phyloP scores from a whole-genome alignment of 2,329 filamentous ascomycete genomes.

The Diaporthe nobilis region DNA sequence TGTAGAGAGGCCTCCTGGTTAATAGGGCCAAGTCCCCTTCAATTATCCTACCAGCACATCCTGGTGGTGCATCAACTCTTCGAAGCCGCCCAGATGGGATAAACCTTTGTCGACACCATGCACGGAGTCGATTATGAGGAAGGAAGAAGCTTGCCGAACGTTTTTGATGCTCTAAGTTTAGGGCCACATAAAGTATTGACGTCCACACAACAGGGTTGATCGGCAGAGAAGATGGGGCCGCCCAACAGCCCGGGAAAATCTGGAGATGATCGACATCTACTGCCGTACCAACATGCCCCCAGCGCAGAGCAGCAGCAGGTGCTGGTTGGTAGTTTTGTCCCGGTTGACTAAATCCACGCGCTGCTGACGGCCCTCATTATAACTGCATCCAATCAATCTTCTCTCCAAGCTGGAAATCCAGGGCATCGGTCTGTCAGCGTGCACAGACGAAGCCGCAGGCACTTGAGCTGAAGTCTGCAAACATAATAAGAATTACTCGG shows the following conservation, averaged over 20 bases:
- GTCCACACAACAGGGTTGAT: conserved; percentile 8
- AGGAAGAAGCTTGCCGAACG: conserved; percentile 3
- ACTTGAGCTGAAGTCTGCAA: not conserved
- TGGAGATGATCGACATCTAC: conserved; percentile 28
- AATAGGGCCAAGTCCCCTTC: not conserved
- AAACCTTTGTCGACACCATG: conserved; percentile 7
- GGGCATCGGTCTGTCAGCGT: not conserved
- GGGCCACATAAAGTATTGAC: conserved; percentile 20
- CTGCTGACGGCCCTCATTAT: conserved; percentile 3
- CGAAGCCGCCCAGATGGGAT: not conserved
- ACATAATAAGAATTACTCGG: not conserved
- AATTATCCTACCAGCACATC: not conserved
- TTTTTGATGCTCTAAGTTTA: not conserved
- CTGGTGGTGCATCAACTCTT: not conserved
- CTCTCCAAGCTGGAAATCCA: not conserved
- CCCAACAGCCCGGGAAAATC: conserved; percentile 12
- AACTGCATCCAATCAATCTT: not conserved
- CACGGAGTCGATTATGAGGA: not conserved
- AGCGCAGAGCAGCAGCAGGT: conserved; percentile 5
- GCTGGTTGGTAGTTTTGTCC: conserved; percentile 16
- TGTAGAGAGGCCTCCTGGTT: conserved; percentile 17
- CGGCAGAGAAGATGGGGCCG: conserved; percentile 16
- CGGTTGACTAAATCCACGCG: not conserved
- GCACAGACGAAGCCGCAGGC: not conserved
- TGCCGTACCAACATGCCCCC: conserved; percentile 13